These are phyloP conservation scores for Entamoeba histolytica DNA, from an alignment of 208 protist genomes.

Conservation along the genomic window DNA sequence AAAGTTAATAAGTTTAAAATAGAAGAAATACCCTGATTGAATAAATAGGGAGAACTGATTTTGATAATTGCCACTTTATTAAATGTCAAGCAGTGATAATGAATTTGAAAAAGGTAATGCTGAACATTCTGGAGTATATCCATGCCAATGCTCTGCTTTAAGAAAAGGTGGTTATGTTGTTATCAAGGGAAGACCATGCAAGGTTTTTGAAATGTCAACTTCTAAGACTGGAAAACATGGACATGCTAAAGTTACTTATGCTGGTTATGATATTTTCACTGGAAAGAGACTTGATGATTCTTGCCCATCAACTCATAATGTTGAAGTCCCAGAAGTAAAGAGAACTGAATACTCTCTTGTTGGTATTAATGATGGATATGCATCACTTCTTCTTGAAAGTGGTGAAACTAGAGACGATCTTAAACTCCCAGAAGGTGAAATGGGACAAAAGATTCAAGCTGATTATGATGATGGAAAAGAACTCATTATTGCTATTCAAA, in stretches of 20 bases:
- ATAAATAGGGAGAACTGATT: too few relatives aligned
- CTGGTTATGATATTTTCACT: slow-evolving; percentile 24
- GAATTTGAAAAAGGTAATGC: neutral
- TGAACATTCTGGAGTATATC: neutral
- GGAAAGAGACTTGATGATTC: slow-evolving; percentile 19
- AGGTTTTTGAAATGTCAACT: slow-evolving; percentile 3
- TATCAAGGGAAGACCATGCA: slow-evolving; percentile 25
- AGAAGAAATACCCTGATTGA: too few relatives aligned
- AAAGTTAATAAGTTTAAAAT: too few relatives aligned
- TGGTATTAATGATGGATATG: slow-evolving; percentile 13
- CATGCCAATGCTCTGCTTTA: neutral
- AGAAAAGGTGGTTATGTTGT: neutral
- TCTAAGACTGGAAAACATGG: slow-evolving; percentile 34
- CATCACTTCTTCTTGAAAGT: neutral
- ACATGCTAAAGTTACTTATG: slow-evolving; percentile 19
- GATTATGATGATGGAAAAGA: slow-evolving; percentile 13
- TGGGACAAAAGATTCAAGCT: slow-evolving; percentile 11
- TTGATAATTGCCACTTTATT: too few relatives aligned
- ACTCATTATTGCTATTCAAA: neutral
- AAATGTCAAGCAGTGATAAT: neutral
- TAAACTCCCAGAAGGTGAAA: slow-evolving; percentile 11
- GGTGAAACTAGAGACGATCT: slow-evolving; percentile 14
- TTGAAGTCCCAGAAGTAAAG: slow-evolving; percentile 12
- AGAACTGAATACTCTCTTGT: slow-evolving; percentile 10
- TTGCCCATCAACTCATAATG: slow-evolving; percentile 17